Evolutionary conservation across 2,329 filamentous ascomycete genomes (phyloP).

Genomic region (Knufia petricola): DNA sequence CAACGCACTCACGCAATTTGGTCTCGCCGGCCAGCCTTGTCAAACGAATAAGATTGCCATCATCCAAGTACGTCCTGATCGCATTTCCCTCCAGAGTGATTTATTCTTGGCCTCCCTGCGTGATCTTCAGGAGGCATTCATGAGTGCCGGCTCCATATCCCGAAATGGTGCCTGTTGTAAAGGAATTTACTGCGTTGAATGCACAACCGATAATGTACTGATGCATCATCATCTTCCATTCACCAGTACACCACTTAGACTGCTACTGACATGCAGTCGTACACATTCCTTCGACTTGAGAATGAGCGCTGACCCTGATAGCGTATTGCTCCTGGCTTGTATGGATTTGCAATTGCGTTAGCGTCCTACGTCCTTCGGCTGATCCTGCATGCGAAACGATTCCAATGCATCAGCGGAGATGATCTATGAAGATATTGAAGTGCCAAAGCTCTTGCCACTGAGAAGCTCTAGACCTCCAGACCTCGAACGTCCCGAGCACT

Average conservation of each 20-base stretch:
- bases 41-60: slow-evolving; percentile 26
- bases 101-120: slow-evolving; percentile 22
- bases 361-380: neutral
- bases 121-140: slow-evolving; percentile 26
- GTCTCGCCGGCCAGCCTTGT: slow-evolving; percentile 24
- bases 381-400: neutral
- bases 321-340: neutral
- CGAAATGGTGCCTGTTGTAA: slow-evolving; percentile 28
- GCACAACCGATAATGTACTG: slow-evolving; percentile 25
- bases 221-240: slow-evolving; percentile 26
- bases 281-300: too few species aligned
- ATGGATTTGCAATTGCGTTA: neutral
- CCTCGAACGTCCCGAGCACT: slow-evolving; percentile 58
- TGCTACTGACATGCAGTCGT: too few species aligned
- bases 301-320: neutral
- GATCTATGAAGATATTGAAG: slow-evolving; percentile 51
- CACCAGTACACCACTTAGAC: slow-evolving; percentile 27
- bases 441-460: slow-evolving; percentile 51
- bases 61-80: slow-evolving; percentile 21
- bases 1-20: too few species aligned
- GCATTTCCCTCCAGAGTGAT: slow-evolving; percentile 14
- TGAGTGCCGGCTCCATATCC: slow-evolving; percentile 19
- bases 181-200: slow-evolving; percentile 26
- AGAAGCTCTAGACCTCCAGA: slow-evolving; percentile 53
- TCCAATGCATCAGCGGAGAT: slow-evolving; percentile 48